Evolutionary conservation across 2,329 filamentous ascomycete genomes (phyloP).

Genomic region (Alternaria sp.): DNA sequence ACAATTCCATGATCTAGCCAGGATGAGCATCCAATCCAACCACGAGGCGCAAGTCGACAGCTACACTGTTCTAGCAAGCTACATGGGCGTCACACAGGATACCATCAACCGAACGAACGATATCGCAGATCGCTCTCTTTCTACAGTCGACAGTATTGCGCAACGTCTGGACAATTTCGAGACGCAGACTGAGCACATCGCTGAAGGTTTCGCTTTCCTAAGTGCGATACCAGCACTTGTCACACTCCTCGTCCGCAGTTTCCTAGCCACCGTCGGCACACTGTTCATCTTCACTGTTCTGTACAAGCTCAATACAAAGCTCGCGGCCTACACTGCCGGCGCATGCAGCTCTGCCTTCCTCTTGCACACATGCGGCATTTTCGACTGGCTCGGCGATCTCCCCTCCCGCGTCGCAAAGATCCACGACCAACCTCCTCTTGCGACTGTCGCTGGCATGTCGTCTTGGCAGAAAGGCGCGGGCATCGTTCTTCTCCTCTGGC

Average conservation of each 20-base stretch:
- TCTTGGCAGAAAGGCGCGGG: conserved; percentile 22
- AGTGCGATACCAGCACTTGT: conserved; percentile 21
- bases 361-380: conserved; percentile 19
- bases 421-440: background rate
- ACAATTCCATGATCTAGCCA: conserved; percentile 20
- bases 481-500: conserved; percentile 21
- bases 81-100: conserved; percentile 17
- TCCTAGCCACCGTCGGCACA: conserved; percentile 11
- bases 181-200: conserved; percentile 28
- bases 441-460: conserved; percentile 4
- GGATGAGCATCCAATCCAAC: conserved; percentile 16
- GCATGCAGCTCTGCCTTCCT: conserved; percentile 25
- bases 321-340: conserved; percentile 23
- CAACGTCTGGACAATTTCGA: conserved; percentile 24
- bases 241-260: conserved; percentile 7
- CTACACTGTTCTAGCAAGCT: conserved; percentile 16
- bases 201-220: conserved; percentile 30
- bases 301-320: conserved; percentile 20
- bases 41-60: conserved; percentile 28
- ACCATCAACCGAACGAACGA: conserved; percentile 20
- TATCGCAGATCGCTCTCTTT: conserved; percentile 16
- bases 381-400: conserved; percentile 15
- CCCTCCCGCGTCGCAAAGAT: background rate
- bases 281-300: conserved; percentile 19
- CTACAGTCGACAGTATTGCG: conserved; percentile 23